Conservation (phyloP, 768 basidiomycete species). For the Lanmaoa pseudosensibilis region DNA sequence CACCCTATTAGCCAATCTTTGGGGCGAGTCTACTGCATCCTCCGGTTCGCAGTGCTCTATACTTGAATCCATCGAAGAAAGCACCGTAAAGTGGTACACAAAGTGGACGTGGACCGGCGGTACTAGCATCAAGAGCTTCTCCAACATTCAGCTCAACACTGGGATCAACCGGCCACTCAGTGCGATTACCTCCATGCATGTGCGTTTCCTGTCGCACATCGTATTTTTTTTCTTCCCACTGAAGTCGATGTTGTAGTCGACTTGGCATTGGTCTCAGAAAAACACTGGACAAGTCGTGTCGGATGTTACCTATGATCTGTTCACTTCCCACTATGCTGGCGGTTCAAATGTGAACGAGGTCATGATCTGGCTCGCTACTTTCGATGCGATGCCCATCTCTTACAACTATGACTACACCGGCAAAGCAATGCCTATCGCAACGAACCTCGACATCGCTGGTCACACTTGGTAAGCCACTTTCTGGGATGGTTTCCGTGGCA, state of each 20-base stretch:
- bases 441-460: constrained; percentile 45
- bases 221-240: not conserved
- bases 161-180: constrained; percentile 55
- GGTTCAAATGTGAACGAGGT: constrained; percentile 48
- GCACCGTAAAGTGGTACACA: constrained; percentile 49
- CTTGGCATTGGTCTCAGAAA: constrained; percentile 57
- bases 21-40: constrained; percentile 39
- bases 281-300: constrained; percentile 44
- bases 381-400: constrained; percentile 59
- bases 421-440: constrained; percentile 44
- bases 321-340: constrained; percentile 52
- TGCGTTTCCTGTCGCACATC: constrained; percentile 28
- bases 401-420: constrained; percentile 46
- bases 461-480: constrained; percentile 44
- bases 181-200: constrained; percentile 55
- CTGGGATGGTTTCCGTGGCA: not conserved
- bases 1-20: constrained; percentile 50
- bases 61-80: constrained; percentile 43
- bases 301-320: constrained; percentile 63
- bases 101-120: constrained; percentile 56
- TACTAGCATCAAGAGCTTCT: constrained; percentile 57
- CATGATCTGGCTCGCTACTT: constrained; percentile 68
- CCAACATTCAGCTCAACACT: constrained; percentile 52
- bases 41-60: constrained; percentile 55
- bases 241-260: constrained; percentile 35